Evolutionary conservation across 306 rosid species (phyloP).

Genomic region (Clitoria ternatea): DNA sequence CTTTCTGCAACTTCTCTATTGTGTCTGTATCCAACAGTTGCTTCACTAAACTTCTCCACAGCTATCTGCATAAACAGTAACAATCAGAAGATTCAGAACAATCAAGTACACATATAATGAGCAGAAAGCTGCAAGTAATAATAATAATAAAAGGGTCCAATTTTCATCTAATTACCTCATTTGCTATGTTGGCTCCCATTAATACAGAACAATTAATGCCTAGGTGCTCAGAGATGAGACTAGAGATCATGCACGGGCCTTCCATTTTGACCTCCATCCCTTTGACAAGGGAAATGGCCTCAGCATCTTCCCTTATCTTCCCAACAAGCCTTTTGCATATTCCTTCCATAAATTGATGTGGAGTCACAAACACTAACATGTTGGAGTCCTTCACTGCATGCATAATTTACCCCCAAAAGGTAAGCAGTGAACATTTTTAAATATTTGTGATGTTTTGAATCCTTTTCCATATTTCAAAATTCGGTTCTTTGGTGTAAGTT

Average conservation of each 20-base stretch:
- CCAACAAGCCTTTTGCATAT: conserved; percentile 78
- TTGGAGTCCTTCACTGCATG: conserved; percentile 87
- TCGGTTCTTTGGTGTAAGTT: background rate
- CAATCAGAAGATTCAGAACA: background rate
- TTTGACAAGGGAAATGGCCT: conserved; percentile 93
- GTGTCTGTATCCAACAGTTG: conserved; percentile 82
- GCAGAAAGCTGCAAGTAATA: background rate
- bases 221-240: conserved; percentile 65
- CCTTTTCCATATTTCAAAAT: background rate
- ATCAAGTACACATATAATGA: background rate
- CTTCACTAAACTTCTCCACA: conserved; percentile 91
- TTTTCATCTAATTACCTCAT: conserved; percentile 53
- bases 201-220: conserved; percentile 85
- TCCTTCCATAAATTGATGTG: conserved; percentile 98
- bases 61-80: conserved; percentile 40
- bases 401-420: conserved; percentile 28
- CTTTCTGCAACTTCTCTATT: conserved; percentile 66
- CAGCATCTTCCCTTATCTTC: conserved; percentile 64
- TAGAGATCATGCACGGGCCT: conserved; percentile 97
- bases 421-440: background rate
- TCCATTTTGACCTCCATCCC: conserved; percentile 99
- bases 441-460: background rate
- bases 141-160: background rate
- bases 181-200: conserved; percentile 98
- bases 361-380: conserved; percentile 96